These are phyloP conservation scores for Litsea cubeba DNA, from an alignment of 164 flowering plant genomes.

Conservation along the genomic window DNA sequence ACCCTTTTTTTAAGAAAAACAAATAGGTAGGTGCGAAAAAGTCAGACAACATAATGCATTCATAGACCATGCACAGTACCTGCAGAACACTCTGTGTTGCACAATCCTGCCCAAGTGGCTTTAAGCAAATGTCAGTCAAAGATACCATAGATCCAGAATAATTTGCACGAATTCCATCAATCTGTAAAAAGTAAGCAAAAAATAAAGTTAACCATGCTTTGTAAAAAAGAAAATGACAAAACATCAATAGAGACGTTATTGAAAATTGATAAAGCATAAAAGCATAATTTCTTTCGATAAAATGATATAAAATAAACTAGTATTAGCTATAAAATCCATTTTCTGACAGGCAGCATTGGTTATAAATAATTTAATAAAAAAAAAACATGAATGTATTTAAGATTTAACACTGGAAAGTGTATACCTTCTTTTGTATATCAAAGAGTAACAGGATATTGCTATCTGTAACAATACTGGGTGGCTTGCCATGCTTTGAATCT, in stretches of 20 bases:
- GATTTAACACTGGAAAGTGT: conserved; percentile 2
- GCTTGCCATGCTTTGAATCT: conserved; percentile 36
- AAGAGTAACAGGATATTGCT: conserved; percentile 73
- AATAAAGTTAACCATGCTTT: background rate
- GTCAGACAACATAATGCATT: background rate
- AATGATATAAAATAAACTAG: no score
- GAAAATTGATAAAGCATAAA: background rate
- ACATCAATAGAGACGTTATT: background rate
- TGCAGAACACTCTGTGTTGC: conserved; percentile 93
- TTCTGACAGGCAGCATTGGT: no score
- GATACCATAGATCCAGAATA: conserved; percentile 73
- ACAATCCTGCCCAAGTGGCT: conserved; percentile 89
- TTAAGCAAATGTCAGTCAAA: conserved; percentile 80
- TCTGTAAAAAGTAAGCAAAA: conserved; percentile 33
- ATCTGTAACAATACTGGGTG: conserved; percentile 75
- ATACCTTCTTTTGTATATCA: conserved; percentile 87
- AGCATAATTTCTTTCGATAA: background rate
- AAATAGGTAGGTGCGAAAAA: background rate
- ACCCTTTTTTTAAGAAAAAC: no score
- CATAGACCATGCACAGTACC: conserved; percentile 30
- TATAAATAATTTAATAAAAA: no score
- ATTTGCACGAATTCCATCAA: conserved; percentile 75
- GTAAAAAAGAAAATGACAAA: no score
- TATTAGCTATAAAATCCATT: no score
- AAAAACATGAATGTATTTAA: background rate